phyloP scores from a whole-genome alignment of 177 flowering plant genomes.

The Telopea speciosissima region DNA sequence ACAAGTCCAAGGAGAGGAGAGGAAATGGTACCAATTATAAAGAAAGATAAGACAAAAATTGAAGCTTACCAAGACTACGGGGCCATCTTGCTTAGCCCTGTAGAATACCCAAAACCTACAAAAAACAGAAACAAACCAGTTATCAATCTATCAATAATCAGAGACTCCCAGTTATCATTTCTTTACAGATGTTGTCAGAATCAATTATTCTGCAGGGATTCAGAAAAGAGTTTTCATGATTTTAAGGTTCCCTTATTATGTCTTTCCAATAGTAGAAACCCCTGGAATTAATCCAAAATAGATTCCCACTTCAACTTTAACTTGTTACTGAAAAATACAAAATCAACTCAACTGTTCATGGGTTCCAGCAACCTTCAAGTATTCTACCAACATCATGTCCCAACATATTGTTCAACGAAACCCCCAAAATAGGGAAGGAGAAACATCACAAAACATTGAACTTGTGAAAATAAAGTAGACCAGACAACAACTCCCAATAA shows the following conservation, averaged over 20 bases:
- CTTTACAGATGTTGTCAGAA: not conserved
- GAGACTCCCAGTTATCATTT: not conserved
- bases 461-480: no score
- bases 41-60: not conserved
- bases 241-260: not conserved
- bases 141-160: no score
- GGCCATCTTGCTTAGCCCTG: slow-evolving; percentile 38
- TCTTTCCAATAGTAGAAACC: not conserved
- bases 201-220: not conserved
- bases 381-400: no score
- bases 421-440: no score
- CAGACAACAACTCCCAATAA: no score
- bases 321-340: not conserved
- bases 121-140: not conserved
- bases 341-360: not conserved
- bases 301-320: not conserved
- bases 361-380: not conserved
- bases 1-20: not conserved
- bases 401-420: no score
- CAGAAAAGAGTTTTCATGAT: not conserved
- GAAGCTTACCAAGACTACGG: slow-evolving; percentile 32
- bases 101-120: slow-evolving; percentile 39
- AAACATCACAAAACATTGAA: no score
- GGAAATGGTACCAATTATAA: not conserved
- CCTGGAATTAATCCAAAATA: not conserved